These are phyloP conservation scores for Helenozyma rhizophorensis DNA, from an alignment of 805 yeast genomes.

Conservation along the genomic window DNA sequence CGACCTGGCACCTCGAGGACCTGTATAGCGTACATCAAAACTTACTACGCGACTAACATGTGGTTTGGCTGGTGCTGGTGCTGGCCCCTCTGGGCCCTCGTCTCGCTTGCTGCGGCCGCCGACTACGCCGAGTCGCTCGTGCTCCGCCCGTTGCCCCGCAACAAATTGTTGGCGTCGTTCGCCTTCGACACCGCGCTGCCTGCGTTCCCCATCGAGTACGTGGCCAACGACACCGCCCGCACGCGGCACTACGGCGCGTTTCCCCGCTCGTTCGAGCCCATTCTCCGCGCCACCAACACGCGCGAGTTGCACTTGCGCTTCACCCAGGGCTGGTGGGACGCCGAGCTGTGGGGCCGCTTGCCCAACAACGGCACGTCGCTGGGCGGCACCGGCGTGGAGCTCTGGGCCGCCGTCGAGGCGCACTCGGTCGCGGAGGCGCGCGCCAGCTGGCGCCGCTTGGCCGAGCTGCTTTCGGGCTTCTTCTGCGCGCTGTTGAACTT, in stretches of 20 bases:
- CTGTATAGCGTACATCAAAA: too few species aligned
- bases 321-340: conserved; percentile 94
- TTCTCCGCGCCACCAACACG: conserved; percentile 60
- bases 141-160: conserved; percentile 69
- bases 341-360: conserved; percentile 78
- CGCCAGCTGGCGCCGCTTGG: conserved; percentile 63
- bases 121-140: conserved; percentile 56
- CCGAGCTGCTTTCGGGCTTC: conserved; percentile 78
- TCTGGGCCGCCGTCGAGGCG: conserved; percentile 84
- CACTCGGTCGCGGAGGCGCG: conserved; percentile 49
- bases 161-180: conserved; percentile 67
- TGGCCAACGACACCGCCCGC: conserved; percentile 11
- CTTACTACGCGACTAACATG: too few species aligned
- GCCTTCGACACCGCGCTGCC: conserved; percentile 61
- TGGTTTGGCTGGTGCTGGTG: too few species aligned
- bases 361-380: conserved; percentile 67
- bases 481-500: conserved; percentile 94
- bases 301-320: conserved; percentile 80
- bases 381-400: conserved; percentile 95
- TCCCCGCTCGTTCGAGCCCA: conserved; percentile 78
- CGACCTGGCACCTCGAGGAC: too few species aligned
- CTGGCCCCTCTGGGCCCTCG: too few species aligned
- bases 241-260: conserved; percentile 58
- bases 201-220: conserved; percentile 21
- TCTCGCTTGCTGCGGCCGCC: conserved; percentile 6